These are phyloP conservation scores for Umbelopsis sp. DNA, from an alignment of 371 early-diverging fungal genomes.

Conservation along the genomic window DNA sequence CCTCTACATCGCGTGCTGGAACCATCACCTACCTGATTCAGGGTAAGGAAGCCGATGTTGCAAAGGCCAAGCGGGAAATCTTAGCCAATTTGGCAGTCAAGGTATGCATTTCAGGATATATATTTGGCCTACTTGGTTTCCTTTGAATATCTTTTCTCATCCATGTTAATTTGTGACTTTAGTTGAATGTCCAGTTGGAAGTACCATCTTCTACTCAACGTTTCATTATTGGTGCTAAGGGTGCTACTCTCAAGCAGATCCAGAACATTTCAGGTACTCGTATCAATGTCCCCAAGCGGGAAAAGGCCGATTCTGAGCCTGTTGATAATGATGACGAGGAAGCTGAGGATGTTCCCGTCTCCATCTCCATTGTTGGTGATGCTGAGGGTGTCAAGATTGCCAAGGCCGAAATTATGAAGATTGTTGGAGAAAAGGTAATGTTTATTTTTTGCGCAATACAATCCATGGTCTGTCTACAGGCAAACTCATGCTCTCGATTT, in stretches of 20 bases:
- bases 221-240: constrained; percentile 86
- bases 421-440: constrained; percentile 74
- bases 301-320: constrained; percentile 41
- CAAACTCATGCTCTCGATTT: constrained; percentile 12
- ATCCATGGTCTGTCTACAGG: not conserved
- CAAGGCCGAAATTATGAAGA: constrained; percentile 81
- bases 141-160: constrained; percentile 13
- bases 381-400: constrained; percentile 82
- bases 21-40: constrained; percentile 86
- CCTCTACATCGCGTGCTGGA: constrained; percentile 77
- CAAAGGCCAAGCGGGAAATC: constrained; percentile 81
- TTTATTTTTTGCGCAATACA: constrained; percentile 4
- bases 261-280: constrained; percentile 76
- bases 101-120: constrained; percentile 43
- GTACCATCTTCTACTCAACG: constrained; percentile 85
- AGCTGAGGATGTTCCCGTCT: constrained; percentile 56
- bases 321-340: constrained; percentile 59
- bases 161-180: constrained; percentile 17
- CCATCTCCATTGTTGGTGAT: constrained; percentile 86
- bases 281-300: constrained; percentile 74
- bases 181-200: constrained; percentile 57
- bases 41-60: constrained; percentile 79
- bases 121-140: not conserved
- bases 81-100: constrained; percentile 74
- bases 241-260: constrained; percentile 77